A percentile compares a stretch with the other conserved stretches of the same genome.
Evolutionary conservation across 2,329 filamentous ascomycete species (phyloP).

Genomic region (Blastomyces parvus): DNA sequence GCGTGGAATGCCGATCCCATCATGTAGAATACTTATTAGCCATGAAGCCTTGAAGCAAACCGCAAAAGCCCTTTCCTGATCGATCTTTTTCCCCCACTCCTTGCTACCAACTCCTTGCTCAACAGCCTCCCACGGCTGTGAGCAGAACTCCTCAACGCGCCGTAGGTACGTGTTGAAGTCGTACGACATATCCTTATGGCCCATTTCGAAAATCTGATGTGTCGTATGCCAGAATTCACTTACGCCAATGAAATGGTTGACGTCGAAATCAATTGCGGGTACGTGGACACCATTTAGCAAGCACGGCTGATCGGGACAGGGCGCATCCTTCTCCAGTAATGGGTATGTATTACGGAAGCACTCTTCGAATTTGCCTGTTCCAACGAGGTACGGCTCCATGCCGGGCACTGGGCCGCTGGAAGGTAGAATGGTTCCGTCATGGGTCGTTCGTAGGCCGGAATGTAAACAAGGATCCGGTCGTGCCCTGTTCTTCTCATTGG

Average conservation of each 20-base stretch:
- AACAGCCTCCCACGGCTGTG: slow-evolving; percentile 70
- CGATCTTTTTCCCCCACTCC: slow-evolving; percentile 66
- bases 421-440: slow-evolving; percentile 53
- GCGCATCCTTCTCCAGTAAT: slow-evolving; percentile 76
- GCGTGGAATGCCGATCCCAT: slow-evolving; percentile 87
- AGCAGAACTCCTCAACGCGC: slow-evolving; percentile 76
- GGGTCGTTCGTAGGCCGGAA: slow-evolving; percentile 59
- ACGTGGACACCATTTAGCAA: slow-evolving; percentile 85
- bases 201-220: slow-evolving; percentile 78
- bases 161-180: slow-evolving; percentile 84
- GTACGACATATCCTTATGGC: slow-evolving; percentile 68
- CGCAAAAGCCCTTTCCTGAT: slow-evolving; percentile 64
- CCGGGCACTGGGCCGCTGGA: slow-evolving; percentile 33
- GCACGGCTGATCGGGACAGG: slow-evolving; percentile 75
- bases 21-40: slow-evolving; percentile 92
- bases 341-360: slow-evolving; percentile 76
- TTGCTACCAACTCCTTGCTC: slow-evolving; percentile 53
- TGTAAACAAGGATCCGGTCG: slow-evolving; percentile 89
- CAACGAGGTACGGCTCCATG: slow-evolving; percentile 53
- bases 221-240: slow-evolving; percentile 99
- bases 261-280: slow-evolving; percentile 89
- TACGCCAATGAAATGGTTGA: slow-evolving; percentile 96
- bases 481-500: slow-evolving; percentile 50
- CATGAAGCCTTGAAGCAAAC: slow-evolving; percentile 98
- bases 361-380: slow-evolving; percentile 78